Base-by-base conservation (phyloP, 768 basidiomycete genomes). In the Termitomyces sp. region DNA sequence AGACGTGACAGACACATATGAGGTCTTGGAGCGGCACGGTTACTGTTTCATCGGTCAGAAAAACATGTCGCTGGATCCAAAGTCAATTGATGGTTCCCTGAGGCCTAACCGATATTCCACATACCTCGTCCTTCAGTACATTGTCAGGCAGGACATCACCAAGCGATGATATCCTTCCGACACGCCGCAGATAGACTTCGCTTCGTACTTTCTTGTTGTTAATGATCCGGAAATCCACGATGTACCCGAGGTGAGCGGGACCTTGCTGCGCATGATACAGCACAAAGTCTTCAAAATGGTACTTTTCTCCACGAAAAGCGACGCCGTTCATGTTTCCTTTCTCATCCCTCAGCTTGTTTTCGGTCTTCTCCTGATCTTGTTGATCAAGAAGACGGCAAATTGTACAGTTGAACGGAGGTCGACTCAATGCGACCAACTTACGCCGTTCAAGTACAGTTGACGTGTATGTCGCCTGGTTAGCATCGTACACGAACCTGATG, bases 251-350 rank as follows among this genome's bases (percentile, higher is more conserved):
- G 32, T 80, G 66, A 4, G 83, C 86, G 1, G 84, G 82, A 0
- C 86, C 86, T 1, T 75, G 63, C 0, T 76, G 70, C 0, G 80
- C 76, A 20, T 69, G 74, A 67, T 86, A 81, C 6, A 86, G 73
- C 5, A 84, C 82, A 62, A 83, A 90, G 40, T 92, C 91, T 46
- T 84, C 72, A 0, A 75, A 53, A 57, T 93, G 91, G 63, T 86
- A 92, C 0, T 71, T 72, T 1, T 74, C 65, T 0, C 82, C 84
- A 11, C 71, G 72, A 66, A 76, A 84, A 0, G 75, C 70, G 28
- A 90, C 60, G 0, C 84, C 88, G 20, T 71, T 71, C 0, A 65
- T 60, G 13, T 62, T 54, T 0, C 68, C 69, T n/a, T 68, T 42
- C 0, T 69, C 64, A 13, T 74, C 71, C n/a, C 70, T 73, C n/a